phyloP scores from a whole-genome alignment of 1,284 basidiomycete species.

The Volvariella volvacea region DNA sequence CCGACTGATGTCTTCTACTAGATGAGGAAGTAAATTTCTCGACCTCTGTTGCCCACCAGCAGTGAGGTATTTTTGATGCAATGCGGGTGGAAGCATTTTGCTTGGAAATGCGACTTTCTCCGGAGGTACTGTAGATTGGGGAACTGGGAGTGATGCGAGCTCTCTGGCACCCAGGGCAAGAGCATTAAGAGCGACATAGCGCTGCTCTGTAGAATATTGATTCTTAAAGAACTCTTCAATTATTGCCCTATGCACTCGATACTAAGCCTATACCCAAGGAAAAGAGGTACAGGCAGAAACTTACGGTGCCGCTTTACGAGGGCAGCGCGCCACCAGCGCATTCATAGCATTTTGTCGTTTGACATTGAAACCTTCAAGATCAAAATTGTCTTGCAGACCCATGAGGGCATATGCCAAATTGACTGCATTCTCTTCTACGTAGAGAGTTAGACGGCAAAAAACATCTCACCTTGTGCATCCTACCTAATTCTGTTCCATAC shows the following conservation, averaged over 20 bases:
- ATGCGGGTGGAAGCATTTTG: constrained; percentile 63
- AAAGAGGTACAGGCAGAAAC: too few species aligned
- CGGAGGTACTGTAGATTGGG: constrained; percentile 29
- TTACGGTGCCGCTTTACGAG: constrained; percentile 73
- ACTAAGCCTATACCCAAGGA: too few species aligned
- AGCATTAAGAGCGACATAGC: constrained; percentile 80
- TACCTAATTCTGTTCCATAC: constrained; percentile 84
- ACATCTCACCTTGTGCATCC: constrained; percentile 10
- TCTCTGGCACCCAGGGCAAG: constrained; percentile 84
- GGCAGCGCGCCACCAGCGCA: constrained; percentile 77
- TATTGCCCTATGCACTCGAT: constrained; percentile 51
- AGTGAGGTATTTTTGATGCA: constrained; percentile 66
- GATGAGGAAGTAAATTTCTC: constrained; percentile 29
- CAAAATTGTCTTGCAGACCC: constrained; percentile 78
- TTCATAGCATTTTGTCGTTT: constrained; percentile 72
- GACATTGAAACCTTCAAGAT: constrained; percentile 73
- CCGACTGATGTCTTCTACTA: constrained; percentile 55
- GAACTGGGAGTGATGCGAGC: constrained; percentile 63
- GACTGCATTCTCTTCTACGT: constrained; percentile 79
- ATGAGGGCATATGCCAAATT: constrained; percentile 73
- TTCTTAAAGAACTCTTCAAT: constrained; percentile 91
- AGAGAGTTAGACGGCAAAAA: constrained; percentile 3
- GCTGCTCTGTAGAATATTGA: constrained; percentile 84
- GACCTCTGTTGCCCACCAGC: constrained; percentile 22
- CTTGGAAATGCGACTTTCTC: constrained; percentile 62